A percentile compares a stretch with the other conserved stretches of the same genome.
Evolutionary conservation across 2,329 filamentous ascomycete genomes (phyloP).

Genomic region (Sclerotinia trifoliorum): DNA sequence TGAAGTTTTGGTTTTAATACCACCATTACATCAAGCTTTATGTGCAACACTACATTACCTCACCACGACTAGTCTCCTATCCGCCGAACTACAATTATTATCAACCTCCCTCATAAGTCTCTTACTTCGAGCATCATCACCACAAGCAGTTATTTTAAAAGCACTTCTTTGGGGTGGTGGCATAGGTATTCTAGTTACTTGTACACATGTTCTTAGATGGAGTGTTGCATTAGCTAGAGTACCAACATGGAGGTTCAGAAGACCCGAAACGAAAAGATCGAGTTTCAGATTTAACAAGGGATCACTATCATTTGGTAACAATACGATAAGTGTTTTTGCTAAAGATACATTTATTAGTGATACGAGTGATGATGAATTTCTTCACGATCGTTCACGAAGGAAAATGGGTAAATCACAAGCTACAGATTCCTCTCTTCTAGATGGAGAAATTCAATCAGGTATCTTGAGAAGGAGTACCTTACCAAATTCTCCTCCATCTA

Average conservation of each 20-base stretch:
- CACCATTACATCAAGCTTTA: constrained; percentile 79
- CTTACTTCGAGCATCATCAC: constrained; percentile 71
- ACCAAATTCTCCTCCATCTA: constrained; percentile 43
- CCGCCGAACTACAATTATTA: constrained; percentile 83
- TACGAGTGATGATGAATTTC: constrained; percentile 32
- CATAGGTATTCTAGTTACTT: constrained; percentile 69
- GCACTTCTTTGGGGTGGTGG: constrained; percentile 84
- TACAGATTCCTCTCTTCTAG: not conserved
- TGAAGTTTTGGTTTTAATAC: constrained; percentile 56
- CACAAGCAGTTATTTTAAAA: constrained; percentile 83
- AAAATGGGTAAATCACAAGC: not conserved
- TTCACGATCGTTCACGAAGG: not conserved
- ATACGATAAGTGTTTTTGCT: constrained; percentile 28
- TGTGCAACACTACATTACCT: constrained; percentile 73
- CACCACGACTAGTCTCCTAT: constrained; percentile 83
- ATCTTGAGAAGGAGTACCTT: constrained; percentile 50
- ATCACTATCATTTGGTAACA: constrained; percentile 26
- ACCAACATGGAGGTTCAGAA: constrained; percentile 84
- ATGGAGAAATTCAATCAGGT: constrained; percentile 9
- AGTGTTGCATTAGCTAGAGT: constrained; percentile 83
- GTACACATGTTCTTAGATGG: constrained; percentile 74
- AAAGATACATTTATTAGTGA: constrained; percentile 29
- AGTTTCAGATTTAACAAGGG: constrained; percentile 9
- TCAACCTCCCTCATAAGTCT: constrained; percentile 81
- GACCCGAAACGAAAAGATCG: constrained; percentile 41